A percentile compares a stretch with the other conserved stretches of the same genome.
These are phyloP conservation scores for Talaromyces sp. DNA, from an alignment of 2,329 filamentous ascomycete species.

Conservation along the genomic window DNA sequence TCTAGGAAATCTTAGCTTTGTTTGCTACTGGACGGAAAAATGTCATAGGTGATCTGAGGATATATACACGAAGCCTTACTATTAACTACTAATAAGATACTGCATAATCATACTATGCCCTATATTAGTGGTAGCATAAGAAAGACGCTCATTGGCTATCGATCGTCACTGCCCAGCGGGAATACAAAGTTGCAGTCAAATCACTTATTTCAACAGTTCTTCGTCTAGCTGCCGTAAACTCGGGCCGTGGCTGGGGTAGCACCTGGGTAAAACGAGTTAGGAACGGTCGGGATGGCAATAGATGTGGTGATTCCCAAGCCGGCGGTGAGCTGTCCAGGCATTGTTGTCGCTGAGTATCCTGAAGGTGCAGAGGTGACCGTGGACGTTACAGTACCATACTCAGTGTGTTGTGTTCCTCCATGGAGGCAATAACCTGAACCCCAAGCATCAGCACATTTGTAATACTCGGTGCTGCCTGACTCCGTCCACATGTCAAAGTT, in stretches of 20 bases:
- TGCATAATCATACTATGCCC: neutral
- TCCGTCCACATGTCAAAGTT: slow-evolving; percentile 16
- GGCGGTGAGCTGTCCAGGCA: slow-evolving; percentile 12
- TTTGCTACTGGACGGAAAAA: neutral
- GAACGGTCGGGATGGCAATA: slow-evolving; percentile 17
- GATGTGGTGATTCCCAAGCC: slow-evolving; percentile 15
- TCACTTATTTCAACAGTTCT: neutral
- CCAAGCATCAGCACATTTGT: slow-evolving; percentile 17
- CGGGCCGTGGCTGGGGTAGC: slow-evolving; percentile 11
- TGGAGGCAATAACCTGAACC: slow-evolving; percentile 15
- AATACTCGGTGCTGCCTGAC: slow-evolving; percentile 14
- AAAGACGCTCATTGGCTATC: neutral
- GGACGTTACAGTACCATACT: slow-evolving; percentile 14
- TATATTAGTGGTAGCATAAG: neutral
- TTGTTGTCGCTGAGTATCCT: slow-evolving; percentile 16
- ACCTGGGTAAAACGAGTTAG: slow-evolving; percentile 14
- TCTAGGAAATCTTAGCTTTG: neutral
- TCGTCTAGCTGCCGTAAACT: slow-evolving; percentile 10
- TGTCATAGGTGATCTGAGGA: neutral
- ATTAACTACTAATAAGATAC: neutral
- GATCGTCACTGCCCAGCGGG: neutral
- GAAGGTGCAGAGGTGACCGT: slow-evolving; percentile 11
- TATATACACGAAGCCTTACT: neutral
- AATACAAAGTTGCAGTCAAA: neutral
- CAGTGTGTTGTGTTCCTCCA: slow-evolving; percentile 10